Evolutionary conservation across 768 basidiomycete species (phyloP).

Genomic region (Lepiota brunneoincarnata): DNA sequence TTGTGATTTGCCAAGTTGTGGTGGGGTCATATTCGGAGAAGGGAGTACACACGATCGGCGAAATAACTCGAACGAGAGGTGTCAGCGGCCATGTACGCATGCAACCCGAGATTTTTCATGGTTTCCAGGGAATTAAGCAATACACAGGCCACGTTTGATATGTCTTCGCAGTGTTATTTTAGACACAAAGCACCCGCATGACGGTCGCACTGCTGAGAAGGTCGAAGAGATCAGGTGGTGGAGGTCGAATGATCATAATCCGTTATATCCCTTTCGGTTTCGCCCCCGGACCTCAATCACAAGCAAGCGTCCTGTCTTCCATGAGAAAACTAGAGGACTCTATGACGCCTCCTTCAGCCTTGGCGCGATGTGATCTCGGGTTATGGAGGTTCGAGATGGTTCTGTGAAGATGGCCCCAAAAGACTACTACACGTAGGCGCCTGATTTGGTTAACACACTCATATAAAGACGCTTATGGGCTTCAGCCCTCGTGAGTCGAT

Average conservation of each 20-base stretch:
- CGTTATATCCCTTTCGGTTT: not conserved
- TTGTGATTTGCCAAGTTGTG: not conserved
- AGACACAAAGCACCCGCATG: conserved; percentile 1
- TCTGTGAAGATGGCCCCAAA: too few species aligned
- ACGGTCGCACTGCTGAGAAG: not conserved
- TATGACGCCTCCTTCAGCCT: not conserved
- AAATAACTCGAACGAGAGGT: not conserved
- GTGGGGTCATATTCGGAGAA: not conserved
- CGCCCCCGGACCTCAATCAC: not conserved
- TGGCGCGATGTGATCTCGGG: not conserved
- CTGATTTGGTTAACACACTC: too few species aligned
- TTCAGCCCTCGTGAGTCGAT: too few species aligned
- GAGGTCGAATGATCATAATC: not conserved
- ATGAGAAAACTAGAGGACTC: not conserved
- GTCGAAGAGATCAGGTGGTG: not conserved
- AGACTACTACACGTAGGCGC: too few species aligned
- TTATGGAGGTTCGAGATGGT: too few species aligned
- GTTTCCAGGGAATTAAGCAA: too few species aligned
- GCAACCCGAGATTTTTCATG: too few species aligned
- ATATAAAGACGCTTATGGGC: too few species aligned
- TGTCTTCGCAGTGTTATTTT: too few species aligned
- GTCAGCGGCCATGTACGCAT: not conserved
- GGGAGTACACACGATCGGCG: not conserved
- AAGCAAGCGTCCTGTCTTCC: not conserved
- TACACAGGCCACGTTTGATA: not conserved